Evolutionary conservation across 345 rosid species (phyloP).

Genomic region (Lagerstroemia speciosa): DNA sequence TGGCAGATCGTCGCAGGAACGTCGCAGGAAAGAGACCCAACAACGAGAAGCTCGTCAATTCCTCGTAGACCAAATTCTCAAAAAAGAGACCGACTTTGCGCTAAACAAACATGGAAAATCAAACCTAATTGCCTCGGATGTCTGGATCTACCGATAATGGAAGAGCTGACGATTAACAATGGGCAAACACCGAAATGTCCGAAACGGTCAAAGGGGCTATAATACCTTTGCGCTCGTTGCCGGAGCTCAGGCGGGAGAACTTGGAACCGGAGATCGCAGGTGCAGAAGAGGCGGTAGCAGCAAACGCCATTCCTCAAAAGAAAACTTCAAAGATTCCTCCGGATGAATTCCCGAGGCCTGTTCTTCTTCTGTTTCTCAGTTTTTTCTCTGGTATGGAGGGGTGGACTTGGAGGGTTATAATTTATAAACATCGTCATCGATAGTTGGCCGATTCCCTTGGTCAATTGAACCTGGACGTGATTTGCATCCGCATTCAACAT

Average conservation of each 20-base stretch:
- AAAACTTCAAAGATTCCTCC: not conserved
- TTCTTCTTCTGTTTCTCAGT: not conserved
- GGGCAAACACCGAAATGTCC: not conserved
- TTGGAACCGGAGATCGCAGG: conserved; percentile 11
- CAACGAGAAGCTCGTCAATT: not conserved
- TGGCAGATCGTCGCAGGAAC: too few relatives aligned
- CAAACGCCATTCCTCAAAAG: not conserved
- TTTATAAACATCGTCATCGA: not conserved
- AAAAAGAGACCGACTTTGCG: not conserved
- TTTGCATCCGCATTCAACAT: not conserved
- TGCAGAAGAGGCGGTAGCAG: conserved; percentile 7
- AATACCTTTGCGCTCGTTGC: conserved; percentile 16
- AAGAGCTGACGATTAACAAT: not conserved
- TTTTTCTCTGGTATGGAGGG: not conserved
- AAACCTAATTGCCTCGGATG: not conserved
- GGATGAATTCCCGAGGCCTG: not conserved
- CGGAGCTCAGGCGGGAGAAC: conserved; percentile 6
- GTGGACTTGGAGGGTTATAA: not conserved
- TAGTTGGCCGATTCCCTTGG: not conserved
- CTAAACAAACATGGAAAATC: not conserved
- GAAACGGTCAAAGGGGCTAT: not conserved
- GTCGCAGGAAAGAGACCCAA: not conserved
- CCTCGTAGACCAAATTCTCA: not conserved
- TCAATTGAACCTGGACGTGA: conserved; percentile 16
- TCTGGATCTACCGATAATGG: too few relatives aligned